Base-by-base conservation (phyloP, 2,329 filamentous ascomycete genomes). In the Botrytis fragariae region DNA sequence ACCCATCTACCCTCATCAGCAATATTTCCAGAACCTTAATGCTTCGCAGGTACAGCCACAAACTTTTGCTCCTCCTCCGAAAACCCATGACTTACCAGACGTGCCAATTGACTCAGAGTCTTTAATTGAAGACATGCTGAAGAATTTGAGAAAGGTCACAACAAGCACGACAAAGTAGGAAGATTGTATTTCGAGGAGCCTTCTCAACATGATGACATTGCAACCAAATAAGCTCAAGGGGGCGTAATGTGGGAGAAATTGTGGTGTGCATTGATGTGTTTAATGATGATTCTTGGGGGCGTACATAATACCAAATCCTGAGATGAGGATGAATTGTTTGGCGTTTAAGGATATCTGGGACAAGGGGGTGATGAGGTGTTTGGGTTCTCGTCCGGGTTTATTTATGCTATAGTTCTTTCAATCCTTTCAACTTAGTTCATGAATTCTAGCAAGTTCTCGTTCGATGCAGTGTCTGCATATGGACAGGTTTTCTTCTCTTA, bases 71-170 rank as follows among this genome's bases (percentile, higher is more conserved):
- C 37, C 60, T 39, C 68, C 73, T 32, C 25, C 72, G 57, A 48
- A 73, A n/a, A 45, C 69, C 54, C 74, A 76, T n/a, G 76, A 78
- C 39, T 77, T 79, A n/a, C 77, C 79, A 18, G 79, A 81, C 74
- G 79, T 81, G 4, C 79, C 80, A 14, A 76, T 75, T 45, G 79
- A 81, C 67, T 80, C 79, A 1, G 77, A 77, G 7, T 77, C 84
- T 39, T 82, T 88, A 59, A 83, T 88, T 62, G 86, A 88, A 78
- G 84, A 84, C 74, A 85, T 89, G 83, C 85, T 89, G 83, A 78
- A 80, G 61, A 87, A 87, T 75, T 80, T 89, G 22, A 83, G 84
- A 60, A 82, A 84, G 68, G 71, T 72, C 45, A 68, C 71, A 44
- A 69, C 51, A 22, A 48, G 39, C 42, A 61, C 16, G 14, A 25